Percentiles rank a stretch among this genome's conserved stretches.
Evolutionary conservation across 371 early-diverging fungal genomes (phyloP).

Genomic region (Lichtheimia corymbifera): DNA sequence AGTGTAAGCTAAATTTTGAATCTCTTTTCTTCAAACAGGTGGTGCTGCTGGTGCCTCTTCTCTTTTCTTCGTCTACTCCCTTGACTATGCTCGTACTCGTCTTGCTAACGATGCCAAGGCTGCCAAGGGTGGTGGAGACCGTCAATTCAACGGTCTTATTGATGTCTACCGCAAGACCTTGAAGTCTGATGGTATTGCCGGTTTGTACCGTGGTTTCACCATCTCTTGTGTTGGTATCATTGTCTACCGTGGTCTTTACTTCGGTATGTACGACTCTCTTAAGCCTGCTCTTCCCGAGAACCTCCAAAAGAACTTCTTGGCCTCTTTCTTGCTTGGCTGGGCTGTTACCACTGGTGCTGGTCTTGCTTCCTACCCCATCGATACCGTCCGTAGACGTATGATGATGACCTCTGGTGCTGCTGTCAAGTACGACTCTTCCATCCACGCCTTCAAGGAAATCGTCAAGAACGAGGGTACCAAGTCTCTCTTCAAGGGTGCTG

Average conservation of each 20-base stretch:
- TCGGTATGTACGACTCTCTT: conserved; percentile 81
- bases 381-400: conserved; percentile 90
- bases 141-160: conserved; percentile 77
- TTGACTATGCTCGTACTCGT: conserved; percentile 89
- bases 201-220: conserved; percentile 84
- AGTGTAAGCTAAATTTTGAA: too few relatives aligned
- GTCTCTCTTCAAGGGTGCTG: conserved; percentile 86
- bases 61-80: conserved; percentile 66
- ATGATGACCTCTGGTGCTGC: conserved; percentile 83
- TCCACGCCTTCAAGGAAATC: conserved; percentile 71
- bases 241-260: conserved; percentile 82
- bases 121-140: conserved; percentile 64
- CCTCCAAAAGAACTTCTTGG: conserved; percentile 59
- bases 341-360: conserved; percentile 75
- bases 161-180: conserved; percentile 77
- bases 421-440: conserved; percentile 73
- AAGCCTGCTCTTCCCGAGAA: conserved; percentile 67
- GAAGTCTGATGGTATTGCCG: conserved; percentile 69
- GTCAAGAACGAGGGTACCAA: conserved; percentile 69
- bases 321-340: conserved; percentile 71
- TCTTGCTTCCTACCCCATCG: conserved; percentile 84
- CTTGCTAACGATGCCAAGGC: conserved; percentile 79
- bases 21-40: conserved; percentile 30
- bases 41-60: conserved; percentile 75
- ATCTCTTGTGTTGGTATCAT: conserved; percentile 79